Conservation (phyloP, 2,329 filamentous ascomycete genomes). For the Colletotrichum godetiae region DNA sequence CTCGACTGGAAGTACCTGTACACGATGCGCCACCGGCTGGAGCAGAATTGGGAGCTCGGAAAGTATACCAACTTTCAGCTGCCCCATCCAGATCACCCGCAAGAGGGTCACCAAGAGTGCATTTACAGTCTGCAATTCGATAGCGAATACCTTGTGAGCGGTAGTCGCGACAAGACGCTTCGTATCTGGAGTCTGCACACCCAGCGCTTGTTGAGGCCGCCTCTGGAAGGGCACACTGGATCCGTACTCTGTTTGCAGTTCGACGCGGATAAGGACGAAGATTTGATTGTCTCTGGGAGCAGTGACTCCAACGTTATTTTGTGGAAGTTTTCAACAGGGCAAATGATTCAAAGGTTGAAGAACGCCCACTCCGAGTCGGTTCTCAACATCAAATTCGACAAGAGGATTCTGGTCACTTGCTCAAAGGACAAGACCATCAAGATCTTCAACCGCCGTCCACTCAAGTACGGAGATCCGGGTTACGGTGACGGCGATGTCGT, state of each 20-base stretch:
- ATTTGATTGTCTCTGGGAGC: slow-evolving; percentile 94
- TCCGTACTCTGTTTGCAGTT: slow-evolving; percentile 97
- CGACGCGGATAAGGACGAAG: slow-evolving; percentile 86
- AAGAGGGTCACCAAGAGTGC: slow-evolving; percentile 90
- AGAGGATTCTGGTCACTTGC: slow-evolving; percentile 91
- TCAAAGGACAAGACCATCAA: slow-evolving; percentile 98
- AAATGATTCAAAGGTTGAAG: slow-evolving; percentile 80
- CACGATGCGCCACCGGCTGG: slow-evolving; percentile 84
- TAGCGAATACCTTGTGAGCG: slow-evolving; percentile 87
- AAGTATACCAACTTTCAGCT: slow-evolving; percentile 89
- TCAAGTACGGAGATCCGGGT: slow-evolving; percentile 71
- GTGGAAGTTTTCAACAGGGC: slow-evolving; percentile 92
- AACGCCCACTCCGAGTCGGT: slow-evolving; percentile 91
- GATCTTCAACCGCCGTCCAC: slow-evolving; percentile 84
- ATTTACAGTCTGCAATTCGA: slow-evolving; percentile 96
- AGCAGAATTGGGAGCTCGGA: slow-evolving; percentile 91
- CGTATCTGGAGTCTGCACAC: slow-evolving; percentile 92
- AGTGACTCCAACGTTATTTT: slow-evolving; percentile 92
- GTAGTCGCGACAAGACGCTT: slow-evolving; percentile 88
- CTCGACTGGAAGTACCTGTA: slow-evolving; percentile 96
- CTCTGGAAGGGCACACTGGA: slow-evolving; percentile 80
- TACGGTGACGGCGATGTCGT: slow-evolving; percentile 58
- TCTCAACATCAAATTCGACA: slow-evolving; percentile 91
- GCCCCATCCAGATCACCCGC: slow-evolving; percentile 81
- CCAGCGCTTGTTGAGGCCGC: slow-evolving; percentile 78